Evolutionary conservation across 768 basidiomycete genomes (phyloP).

Genomic region (Gloeostereum incarnatum): DNA sequence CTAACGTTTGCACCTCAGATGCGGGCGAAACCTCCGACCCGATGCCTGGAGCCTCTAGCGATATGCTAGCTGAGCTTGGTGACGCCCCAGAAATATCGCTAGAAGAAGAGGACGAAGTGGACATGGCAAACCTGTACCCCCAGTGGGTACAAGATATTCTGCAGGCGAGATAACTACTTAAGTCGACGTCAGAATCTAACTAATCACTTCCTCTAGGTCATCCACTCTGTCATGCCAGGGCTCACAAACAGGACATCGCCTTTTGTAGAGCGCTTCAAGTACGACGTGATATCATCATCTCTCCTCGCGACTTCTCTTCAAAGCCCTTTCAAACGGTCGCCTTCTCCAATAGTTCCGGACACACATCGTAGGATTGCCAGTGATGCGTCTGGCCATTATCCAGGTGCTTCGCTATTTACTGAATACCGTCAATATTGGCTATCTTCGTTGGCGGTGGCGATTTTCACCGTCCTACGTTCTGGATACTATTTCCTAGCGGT

Average conservation of each 20-base stretch:
- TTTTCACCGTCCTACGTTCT: constrained; percentile 28
- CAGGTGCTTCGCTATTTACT: constrained; percentile 12
- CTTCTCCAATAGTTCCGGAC: constrained; percentile 34
- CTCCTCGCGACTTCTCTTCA: constrained; percentile 54
- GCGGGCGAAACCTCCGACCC: constrained; percentile 46
- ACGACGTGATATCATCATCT: constrained; percentile 74
- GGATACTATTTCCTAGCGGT: constrained; percentile 33
- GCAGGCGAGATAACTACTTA: constrained; percentile 25
- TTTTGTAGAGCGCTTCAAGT: constrained; percentile 70
- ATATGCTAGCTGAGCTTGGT: constrained; percentile 25
- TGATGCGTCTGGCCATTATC: constrained; percentile 14
- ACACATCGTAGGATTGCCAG: constrained; percentile 38
- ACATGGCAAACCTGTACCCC: constrained; percentile 22
- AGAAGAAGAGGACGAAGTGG: constrained; percentile 19
- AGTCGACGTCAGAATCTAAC: constrained; percentile 6
- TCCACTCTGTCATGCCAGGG: constrained; percentile 6
- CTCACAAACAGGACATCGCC: constrained; percentile 27
- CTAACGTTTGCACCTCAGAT: constrained; percentile 26
- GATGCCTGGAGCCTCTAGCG: constrained; percentile 46
- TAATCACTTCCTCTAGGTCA: constrained; percentile 6
- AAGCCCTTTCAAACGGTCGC: constrained; percentile 16
- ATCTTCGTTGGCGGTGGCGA: constrained; percentile 26
- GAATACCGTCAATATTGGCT: constrained; percentile 32
- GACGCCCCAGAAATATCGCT: constrained; percentile 30
- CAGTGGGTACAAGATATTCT: constrained; percentile 21